A percentile compares a stretch with the other conserved stretches of the same genome.
phyloP scores from a whole-genome alignment of 2,329 filamentous ascomycete genomes.

The Dactylellina cionopaga region DNA sequence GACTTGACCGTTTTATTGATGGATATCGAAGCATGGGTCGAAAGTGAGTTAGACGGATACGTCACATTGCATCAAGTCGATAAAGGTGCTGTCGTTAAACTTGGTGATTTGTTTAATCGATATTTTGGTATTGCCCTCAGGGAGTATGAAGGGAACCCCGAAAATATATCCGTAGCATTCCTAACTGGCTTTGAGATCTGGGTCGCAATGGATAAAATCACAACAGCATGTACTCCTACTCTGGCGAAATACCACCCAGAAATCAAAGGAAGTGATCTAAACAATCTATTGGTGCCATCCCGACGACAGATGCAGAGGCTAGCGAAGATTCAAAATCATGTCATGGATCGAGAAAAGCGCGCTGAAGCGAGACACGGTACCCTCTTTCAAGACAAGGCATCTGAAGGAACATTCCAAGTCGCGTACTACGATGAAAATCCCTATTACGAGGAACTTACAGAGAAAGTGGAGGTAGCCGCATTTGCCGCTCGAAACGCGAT shows the following conservation, averaged over 20 bases:
- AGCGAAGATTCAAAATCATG: slow-evolving; percentile 64
- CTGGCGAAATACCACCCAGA: slow-evolving; percentile 65
- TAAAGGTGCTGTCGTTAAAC: slow-evolving; percentile 36
- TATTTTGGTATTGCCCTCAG: slow-evolving; percentile 59
- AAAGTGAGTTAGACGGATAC: slow-evolving; percentile 61
- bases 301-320: slow-evolving; percentile 65
- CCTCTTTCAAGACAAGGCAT: slow-evolving; percentile 61
- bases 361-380: slow-evolving; percentile 55
- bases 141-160: slow-evolving; percentile 62
- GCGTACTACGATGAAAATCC: slow-evolving; percentile 64
- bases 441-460: slow-evolving; percentile 59
- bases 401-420: slow-evolving; percentile 63
- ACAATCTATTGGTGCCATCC: slow-evolving; percentile 64
- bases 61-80: slow-evolving; percentile 55
- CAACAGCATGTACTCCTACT: slow-evolving; percentile 60
- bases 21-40: slow-evolving; percentile 66
- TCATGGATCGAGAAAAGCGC: slow-evolving; percentile 59
- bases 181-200: slow-evolving; percentile 70
- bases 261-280: slow-evolving; percentile 61
- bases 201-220: slow-evolving; percentile 67
- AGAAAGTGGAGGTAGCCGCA: slow-evolving; percentile 7
- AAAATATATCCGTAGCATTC: slow-evolving; percentile 67
- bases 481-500: slow-evolving; percentile 3
- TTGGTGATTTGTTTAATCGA: slow-evolving; percentile 58
- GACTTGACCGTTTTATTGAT: slow-evolving; percentile 57